These are phyloP conservation scores for Salix caprea DNA, from an alignment of 345 rosid species.

Conservation along the genomic window DNA sequence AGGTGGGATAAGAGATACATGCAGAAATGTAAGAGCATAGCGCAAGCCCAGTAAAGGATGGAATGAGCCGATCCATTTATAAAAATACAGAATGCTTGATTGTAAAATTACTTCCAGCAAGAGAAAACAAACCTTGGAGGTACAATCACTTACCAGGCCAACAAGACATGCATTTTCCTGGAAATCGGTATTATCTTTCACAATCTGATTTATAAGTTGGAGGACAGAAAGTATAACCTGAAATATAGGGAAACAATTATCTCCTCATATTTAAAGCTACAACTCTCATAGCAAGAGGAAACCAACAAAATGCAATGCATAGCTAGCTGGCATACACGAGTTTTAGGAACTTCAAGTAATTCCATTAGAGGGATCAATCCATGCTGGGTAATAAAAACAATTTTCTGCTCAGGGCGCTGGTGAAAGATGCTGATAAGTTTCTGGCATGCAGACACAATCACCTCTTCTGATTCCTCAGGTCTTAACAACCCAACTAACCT, in stretches of 20 bases:
- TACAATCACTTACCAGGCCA: conserved; percentile 36
- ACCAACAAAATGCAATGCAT: background rate
- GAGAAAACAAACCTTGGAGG: background rate
- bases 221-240: conserved; percentile 88
- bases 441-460: conserved; percentile 76
- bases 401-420: conserved; percentile 91
- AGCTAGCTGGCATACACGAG: conserved; percentile 54
- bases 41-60: background rate
- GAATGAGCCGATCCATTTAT: background rate
- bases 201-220: conserved; percentile 78
- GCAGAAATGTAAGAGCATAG: background rate
- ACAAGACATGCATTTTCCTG: conserved; percentile 99
- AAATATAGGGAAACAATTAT: conserved; percentile 18
- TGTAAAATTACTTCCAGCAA: background rate
- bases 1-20: no score
- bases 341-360: conserved; percentile 76
- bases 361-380: conserved; percentile 90
- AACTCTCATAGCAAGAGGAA: background rate
- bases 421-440: conserved; percentile 71
- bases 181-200: conserved; percentile 78
- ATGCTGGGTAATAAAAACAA: conserved; percentile 76
- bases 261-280: conserved; percentile 8
- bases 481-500: conserved; percentile 76
- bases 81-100: background rate
- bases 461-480: conserved; percentile 86